Evolutionary conservation across 2,329 filamentous ascomycete species (phyloP), one percentile per base, ranked within the genome.

Genomic region (Epichloe typhina): DNA sequence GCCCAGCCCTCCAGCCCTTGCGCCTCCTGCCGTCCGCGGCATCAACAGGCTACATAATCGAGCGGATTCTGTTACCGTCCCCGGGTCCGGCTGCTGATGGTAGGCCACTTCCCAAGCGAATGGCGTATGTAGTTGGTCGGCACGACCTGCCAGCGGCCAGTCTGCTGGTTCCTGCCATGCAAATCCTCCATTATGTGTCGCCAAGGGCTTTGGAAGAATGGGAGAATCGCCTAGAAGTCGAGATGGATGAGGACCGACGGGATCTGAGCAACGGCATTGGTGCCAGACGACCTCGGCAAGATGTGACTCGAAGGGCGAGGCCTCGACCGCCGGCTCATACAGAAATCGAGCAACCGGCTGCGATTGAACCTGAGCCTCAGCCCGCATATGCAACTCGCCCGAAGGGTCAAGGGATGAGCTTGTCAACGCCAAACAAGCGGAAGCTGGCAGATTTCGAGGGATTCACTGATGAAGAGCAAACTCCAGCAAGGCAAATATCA

Each of bases 141-240:
- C 68, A 64, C 23, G 76, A 80, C 53, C 60, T 73, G 0, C 75
- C 75, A 0, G 69, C 70, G 0, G 75, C 73, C 39, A 67, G 70
- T 17, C 61, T 74, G 45, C 57, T 72, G 3, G 66, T 81, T 2
- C 71, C 68, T 56, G 58, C 72, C 57, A 66, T 70, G 66, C 50
- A 69, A 53, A 69, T 80, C 5, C 66, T 76, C 12, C 73, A 82
- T 35, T 83, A 80, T 54, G 78, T 83, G 7, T 81, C 79, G 0
- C 73, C 75, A 2, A 65, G 68, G 11, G 70, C 69, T 9, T 57
- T 81, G 3, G 80, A 84, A 59, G 69, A 78, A 0, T 84, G 73
- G 67, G 79, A 82, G 54, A 72, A 69, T 49, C 60, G 66, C 2
- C 63, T 68, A 13, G 69, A 70, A 47, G 64, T 72, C 21, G 65